Evolutionary conservation across 2,329 filamentous ascomycete species (phyloP), one percentile per base, ranked within the genome.

Genomic region (Paramyrothecium roridum): DNA sequence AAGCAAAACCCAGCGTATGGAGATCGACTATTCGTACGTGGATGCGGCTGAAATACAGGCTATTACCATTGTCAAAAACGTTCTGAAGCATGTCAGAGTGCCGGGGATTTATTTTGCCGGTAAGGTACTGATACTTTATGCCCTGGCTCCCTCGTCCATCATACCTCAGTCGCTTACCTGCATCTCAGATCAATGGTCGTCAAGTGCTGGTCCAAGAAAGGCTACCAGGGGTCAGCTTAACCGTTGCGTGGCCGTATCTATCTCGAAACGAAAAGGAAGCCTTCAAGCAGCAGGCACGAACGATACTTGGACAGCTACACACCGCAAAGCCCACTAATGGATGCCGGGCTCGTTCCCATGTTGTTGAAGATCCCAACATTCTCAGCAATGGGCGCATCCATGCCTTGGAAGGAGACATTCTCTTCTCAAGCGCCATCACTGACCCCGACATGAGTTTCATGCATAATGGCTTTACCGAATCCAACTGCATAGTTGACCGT

Each of bases 341-440:
- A 52, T 47, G 51, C 19, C 47, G 33, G 19, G n/a, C 45, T 59
- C 65, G 64, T 12, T 61, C 58, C 20, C 61, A 71, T 48, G 58
- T 70, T 80, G 70, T 87, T 82, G 70, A 85, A 86, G 72, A 80
- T 83, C 67, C 86, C 82, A 56, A 82, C 83, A 84, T 84, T 86
- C 61, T 86, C 79, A 70, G 81, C 82, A 61, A 52, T 43, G 49
- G 62, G n/a, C 54, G 67, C 11, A 70, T 74, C 48, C 57, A 63
- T 55, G 52, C 65, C 3, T 54, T 68, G 13, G 73, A 74, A 61
- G 60, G 51, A 20, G 66, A 72, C 7, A 74, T 67, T 20, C 54
- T 69, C 48, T 70, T 71, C 57, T 63, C 61, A 12, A 57, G 59
- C 19, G 34, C 6, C 8, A 30, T 6, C 10, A 30, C 26, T 30